These are phyloP conservation scores for Dipteronia dyeriana DNA, from an alignment of 345 rosid species.

Conservation along the genomic window DNA sequence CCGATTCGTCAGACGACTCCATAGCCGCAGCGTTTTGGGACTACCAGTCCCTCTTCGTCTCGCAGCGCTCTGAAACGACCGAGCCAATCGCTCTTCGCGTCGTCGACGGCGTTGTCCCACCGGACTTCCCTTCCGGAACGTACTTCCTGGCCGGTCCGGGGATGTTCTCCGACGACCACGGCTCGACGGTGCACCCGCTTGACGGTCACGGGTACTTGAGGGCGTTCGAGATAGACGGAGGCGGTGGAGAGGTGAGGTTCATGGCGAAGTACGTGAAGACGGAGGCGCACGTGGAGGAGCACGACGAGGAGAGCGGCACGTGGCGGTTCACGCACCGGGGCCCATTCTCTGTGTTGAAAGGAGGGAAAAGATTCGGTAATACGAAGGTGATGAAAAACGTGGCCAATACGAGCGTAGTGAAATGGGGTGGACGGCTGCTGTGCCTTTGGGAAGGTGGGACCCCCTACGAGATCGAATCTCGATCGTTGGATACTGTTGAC, in stretches of 20 bases:
- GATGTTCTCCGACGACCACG: constrained; percentile 78
- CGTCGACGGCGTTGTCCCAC: constrained; percentile 61
- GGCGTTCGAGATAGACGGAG: constrained; percentile 59
- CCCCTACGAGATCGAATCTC: constrained; percentile 77
- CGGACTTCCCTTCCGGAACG: constrained; percentile 78
- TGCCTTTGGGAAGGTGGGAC: constrained; percentile 97
- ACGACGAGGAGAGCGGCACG: constrained; percentile 61
- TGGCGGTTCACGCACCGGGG: constrained; percentile 86
- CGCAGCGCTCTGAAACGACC: constrained; percentile 66
- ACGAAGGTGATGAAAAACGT: constrained; percentile 94
- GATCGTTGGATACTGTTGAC: constrained; percentile 70
- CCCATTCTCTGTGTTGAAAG: constrained; percentile 81
- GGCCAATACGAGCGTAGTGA: constrained; percentile 82
- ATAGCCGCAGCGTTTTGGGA: constrained; percentile 67
- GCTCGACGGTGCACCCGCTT: constrained; percentile 88
- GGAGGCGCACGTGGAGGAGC: constrained; percentile 83
- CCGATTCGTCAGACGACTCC: constrained; percentile 38
- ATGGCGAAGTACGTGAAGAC: constrained; percentile 82
- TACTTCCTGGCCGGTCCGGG: constrained; percentile 90
- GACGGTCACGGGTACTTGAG: constrained; percentile 93
- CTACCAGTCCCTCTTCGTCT: constrained; percentile 78
- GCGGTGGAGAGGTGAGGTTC: constrained; percentile 45
- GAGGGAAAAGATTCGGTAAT: constrained; percentile 70
- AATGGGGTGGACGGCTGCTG: constrained; percentile 72
- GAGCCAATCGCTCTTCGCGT: constrained; percentile 46